These are phyloP conservation scores for Amoeboaphelidium protococcarum DNA, from an alignment of 371 early-diverging fungal genomes.

Conservation along the genomic window DNA sequence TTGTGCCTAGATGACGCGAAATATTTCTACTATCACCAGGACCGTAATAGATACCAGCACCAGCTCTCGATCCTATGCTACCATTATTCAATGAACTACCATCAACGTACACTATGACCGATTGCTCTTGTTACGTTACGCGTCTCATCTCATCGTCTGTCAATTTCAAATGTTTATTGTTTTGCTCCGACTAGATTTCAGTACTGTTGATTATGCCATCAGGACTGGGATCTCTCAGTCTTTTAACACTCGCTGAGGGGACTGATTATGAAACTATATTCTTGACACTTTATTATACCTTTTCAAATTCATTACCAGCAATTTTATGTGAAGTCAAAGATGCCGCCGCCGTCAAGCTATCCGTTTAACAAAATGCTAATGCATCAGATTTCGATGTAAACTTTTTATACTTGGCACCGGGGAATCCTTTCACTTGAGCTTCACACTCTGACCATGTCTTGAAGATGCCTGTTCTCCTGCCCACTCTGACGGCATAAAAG, in stretches of 20 bases:
- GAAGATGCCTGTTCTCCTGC: slow-evolving; percentile 24
- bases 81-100: slow-evolving; percentile 49
- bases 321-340: too few species aligned
- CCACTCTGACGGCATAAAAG: slow-evolving; percentile 28
- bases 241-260: slow-evolving; percentile 3
- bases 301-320: too few species aligned
- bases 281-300: too few species aligned
- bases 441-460: slow-evolving; percentile 26
- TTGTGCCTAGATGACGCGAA: slow-evolving; percentile 23
- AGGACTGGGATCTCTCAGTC: slow-evolving; percentile 2
- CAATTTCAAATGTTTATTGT: too few species aligned
- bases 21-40: slow-evolving; percentile 38
- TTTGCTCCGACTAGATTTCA: too few species aligned
- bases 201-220: slow-evolving; percentile 1
- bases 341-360: too few species aligned
- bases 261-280: too few species aligned
- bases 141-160: too few species aligned
- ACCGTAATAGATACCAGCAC: slow-evolving; percentile 61
- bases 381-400: slow-evolving; percentile 23
- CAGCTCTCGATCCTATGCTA: slow-evolving; percentile 25
- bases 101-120: slow-evolving; percentile 37
- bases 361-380: slow-evolving; percentile 16
- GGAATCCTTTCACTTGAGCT: slow-evolving; percentile 19
- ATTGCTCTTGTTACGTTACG: too few species aligned
- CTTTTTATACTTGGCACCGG: slow-evolving; percentile 28